A percentile compares a stretch with the other conserved stretches of the same genome.
Conservation (phyloP, 2,329 filamentous ascomycete genomes). For the Lecanicillium sp. region DNA sequence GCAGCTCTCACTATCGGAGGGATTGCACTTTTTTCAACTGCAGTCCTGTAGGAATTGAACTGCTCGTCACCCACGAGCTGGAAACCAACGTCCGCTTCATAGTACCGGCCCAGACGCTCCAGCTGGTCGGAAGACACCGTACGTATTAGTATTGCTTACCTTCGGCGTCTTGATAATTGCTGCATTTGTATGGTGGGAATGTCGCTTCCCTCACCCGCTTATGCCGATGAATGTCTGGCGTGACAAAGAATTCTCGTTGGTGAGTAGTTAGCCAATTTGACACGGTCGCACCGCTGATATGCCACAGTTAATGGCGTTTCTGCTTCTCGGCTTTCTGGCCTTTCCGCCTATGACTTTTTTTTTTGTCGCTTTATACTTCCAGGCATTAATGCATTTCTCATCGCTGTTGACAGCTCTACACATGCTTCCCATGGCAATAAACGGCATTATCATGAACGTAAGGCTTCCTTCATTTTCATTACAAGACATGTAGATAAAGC, state of each 20-base stretch:
- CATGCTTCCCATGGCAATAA: slow-evolving; percentile 39
- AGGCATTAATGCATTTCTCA: slow-evolving; percentile 42
- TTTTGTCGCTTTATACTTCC: slow-evolving; percentile 58
- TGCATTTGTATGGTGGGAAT: slow-evolving; percentile 56
- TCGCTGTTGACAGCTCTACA: slow-evolving; percentile 53
- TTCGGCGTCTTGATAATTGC: slow-evolving; percentile 48
- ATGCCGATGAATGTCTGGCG: slow-evolving; percentile 48
- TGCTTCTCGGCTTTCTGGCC: slow-evolving; percentile 53
- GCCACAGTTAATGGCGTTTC: slow-evolving; percentile 41
- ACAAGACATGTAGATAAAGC: no score
- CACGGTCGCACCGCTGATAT: neutral
- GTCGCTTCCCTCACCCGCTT: slow-evolving; percentile 36
- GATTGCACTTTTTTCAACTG: slow-evolving; percentile 56
- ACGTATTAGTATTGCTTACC: slow-evolving; percentile 54
- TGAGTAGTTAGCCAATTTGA: slow-evolving; percentile 21
- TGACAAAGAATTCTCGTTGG: slow-evolving; percentile 57
- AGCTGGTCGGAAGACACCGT: slow-evolving; percentile 53
- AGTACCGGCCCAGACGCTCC: slow-evolving; percentile 21
- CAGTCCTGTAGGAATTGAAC: no score
- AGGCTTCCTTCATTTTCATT: no score
- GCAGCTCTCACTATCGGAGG: slow-evolving; percentile 54
- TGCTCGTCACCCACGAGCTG: no score
- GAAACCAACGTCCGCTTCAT: no score
- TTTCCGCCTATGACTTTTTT: slow-evolving; percentile 57
- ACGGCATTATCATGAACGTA: no score